A percentile compares a stretch with the other conserved stretches of the same genome.
Conservation (phyloP, 2,329 filamentous ascomycete species). For the Periglandula ipomoeae region DNA sequence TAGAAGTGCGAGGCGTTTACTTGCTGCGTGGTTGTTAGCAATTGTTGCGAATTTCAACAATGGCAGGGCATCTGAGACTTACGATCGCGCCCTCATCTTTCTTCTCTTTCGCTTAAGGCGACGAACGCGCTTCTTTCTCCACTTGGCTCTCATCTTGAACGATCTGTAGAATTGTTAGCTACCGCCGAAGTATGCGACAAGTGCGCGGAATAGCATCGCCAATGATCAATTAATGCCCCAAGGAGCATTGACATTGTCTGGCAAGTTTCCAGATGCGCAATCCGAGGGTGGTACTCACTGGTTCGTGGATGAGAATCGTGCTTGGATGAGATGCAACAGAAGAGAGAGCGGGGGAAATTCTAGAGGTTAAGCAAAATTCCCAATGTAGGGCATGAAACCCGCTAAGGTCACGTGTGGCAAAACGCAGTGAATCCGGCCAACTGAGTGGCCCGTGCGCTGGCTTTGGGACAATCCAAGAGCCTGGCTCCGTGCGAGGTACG, state of each 20-base stretch:
- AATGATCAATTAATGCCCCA: background rate
- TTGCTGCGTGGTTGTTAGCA: conserved; percentile 42
- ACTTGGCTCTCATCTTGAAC: conserved; percentile 85
- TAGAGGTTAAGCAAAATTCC: conserved; percentile 19
- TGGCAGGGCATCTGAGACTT: conserved; percentile 37
- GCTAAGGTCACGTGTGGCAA: conserved; percentile 22
- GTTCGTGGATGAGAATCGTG: conserved; percentile 38
- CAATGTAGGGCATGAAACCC: conserved; percentile 29
- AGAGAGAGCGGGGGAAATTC: conserved; percentile 19
- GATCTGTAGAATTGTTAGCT: conserved; percentile 11
- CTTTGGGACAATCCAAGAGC: background rate
- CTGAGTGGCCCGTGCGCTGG: background rate
- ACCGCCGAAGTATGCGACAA: background rate
- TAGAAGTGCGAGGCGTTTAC: conserved; percentile 55
- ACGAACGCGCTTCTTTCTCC: conserved; percentile 99
- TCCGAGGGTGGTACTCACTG: conserved; percentile 20
- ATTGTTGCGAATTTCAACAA: background rate
- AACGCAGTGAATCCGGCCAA: background rate
- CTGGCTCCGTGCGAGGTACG: background rate
- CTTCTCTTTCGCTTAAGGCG: conserved; percentile 99
- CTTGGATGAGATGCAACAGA: conserved; percentile 31
- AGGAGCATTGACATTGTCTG: background rate
- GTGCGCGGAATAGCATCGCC: background rate
- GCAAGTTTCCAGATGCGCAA: background rate
- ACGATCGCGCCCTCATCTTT: conserved; percentile 99